Evolutionary conservation across 2,329 filamentous ascomycete genomes (phyloP).

Genomic region (Ophiocordyceps sinensis): DNA sequence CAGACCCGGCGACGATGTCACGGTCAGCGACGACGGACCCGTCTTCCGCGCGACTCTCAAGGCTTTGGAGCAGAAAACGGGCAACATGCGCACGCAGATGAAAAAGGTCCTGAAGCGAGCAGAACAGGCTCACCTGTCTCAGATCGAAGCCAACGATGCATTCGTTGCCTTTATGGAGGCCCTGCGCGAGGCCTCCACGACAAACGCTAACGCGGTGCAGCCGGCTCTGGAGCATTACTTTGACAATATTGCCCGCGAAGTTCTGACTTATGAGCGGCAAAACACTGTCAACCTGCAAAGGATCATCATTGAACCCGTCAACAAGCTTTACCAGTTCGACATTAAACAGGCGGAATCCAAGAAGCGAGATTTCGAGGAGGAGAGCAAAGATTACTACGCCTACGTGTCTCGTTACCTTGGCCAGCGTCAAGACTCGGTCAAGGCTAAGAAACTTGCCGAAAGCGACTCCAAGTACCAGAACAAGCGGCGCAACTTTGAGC

Average conservation of each 20-base stretch:
- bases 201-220: slow-evolving; percentile 92
- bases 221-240: slow-evolving; percentile 97
- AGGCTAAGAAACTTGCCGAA: slow-evolving; percentile 90
- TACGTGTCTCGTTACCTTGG: slow-evolving; percentile 95
- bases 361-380: slow-evolving; percentile 95
- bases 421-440: slow-evolving; percentile 86
- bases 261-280: slow-evolving; percentile 70
- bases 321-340: slow-evolving; percentile 82
- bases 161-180: slow-evolving; percentile 73
- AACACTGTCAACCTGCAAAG: slow-evolving; percentile 77
- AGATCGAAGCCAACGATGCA: slow-evolving; percentile 73
- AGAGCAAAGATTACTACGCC: slow-evolving; percentile 95
- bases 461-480: slow-evolving; percentile 93
- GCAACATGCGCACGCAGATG: slow-evolving; percentile 85
- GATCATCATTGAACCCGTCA: slow-evolving; percentile 87
- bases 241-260: slow-evolving; percentile 87
- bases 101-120: slow-evolving; percentile 92
- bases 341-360: slow-evolving; percentile 97
- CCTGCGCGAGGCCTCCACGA: slow-evolving; percentile 71
- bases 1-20: slow-evolving; percentile 72
- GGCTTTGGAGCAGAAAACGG: slow-evolving; percentile 88
- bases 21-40: slow-evolving; percentile 78
- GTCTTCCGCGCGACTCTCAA: slow-evolving; percentile 96
- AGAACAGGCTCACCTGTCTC: slow-evolving; percentile 72
- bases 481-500: slow-evolving; percentile 86